Percentiles rank a stretch among this genome's conserved stretches.
These are phyloP conservation scores for Kodamaea sp. DNA, from an alignment of 1,139 yeast genomes.

Conservation along the genomic window DNA sequence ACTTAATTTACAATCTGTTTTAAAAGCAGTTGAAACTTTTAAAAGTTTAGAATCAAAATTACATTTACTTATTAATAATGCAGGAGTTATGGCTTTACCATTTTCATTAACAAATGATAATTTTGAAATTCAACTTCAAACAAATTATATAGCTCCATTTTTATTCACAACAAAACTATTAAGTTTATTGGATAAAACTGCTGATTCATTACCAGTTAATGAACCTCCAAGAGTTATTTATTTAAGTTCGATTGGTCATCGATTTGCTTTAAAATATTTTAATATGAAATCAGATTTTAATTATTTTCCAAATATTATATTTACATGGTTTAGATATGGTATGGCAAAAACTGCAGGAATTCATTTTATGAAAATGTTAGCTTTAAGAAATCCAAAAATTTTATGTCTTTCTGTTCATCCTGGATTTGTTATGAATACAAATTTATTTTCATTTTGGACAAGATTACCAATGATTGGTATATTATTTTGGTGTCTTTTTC, in stretches of 20 bases:
- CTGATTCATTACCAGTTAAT: constrained; percentile 20
- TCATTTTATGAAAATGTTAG: constrained; percentile 64
- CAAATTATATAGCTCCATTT: constrained; percentile 75
- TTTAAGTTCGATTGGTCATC: constrained; percentile 69
- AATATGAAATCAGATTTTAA: constrained; percentile 52
- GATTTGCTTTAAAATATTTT: constrained; percentile 50
- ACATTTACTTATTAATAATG: constrained; percentile 70
- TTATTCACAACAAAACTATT: constrained; percentile 61
- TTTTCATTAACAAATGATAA: constrained; percentile 61
- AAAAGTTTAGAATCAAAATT: constrained; percentile 47
- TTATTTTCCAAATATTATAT: constrained; percentile 59
- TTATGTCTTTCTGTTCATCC: constrained; percentile 74
- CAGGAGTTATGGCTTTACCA: constrained; percentile 81
- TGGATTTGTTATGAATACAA: constrained; percentile 80
- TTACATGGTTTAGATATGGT: constrained; percentile 79
- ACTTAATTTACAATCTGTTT: constrained; percentile 54
- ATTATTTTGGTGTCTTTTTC: constrained; percentile 65
- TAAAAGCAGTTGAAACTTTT: constrained; percentile 51
- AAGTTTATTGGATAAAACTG: constrained; percentile 47
- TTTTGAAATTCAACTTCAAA: constrained; percentile 77
- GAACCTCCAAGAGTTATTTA: constrained; percentile 59
- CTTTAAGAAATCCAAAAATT: constrained; percentile 64
- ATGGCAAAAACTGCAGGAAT: constrained; percentile 78
- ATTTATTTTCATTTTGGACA: constrained; percentile 71
- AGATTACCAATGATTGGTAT: constrained; percentile 73